These are phyloP conservation scores for Stemphylium lycopersici DNA, from an alignment of 2,329 filamentous ascomycete species.

Conservation along the genomic window DNA sequence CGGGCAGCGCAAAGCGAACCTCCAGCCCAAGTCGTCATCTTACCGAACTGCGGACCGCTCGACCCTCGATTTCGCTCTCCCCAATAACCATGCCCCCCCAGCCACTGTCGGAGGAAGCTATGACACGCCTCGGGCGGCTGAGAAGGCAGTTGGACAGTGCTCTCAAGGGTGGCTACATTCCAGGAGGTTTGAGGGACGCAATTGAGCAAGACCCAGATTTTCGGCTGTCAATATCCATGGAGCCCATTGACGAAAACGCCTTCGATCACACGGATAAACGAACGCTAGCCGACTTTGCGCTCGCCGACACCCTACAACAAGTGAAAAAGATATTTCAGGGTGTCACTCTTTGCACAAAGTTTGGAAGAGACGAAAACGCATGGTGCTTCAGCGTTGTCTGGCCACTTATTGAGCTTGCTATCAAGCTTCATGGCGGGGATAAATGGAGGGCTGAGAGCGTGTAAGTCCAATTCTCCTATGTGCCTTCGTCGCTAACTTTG, in stretches of 20 bases:
- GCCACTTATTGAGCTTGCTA: constrained; percentile 26
- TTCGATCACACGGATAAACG: constrained; percentile 8
- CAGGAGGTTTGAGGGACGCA: constrained; percentile 7
- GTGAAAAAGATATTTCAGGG: constrained; percentile 23
- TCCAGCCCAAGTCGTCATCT: constrained; percentile 14
- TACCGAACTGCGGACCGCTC: constrained; percentile 15
- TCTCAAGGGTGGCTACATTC: constrained; percentile 14
- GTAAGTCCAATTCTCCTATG: constrained; percentile 9
- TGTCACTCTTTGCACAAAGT: constrained; percentile 21
- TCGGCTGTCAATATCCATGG: constrained; percentile 8
- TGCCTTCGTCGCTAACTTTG: not conserved
- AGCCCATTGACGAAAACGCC: constrained; percentile 17
- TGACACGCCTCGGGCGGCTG: constrained; percentile 8
- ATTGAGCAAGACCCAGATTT: constrained; percentile 15
- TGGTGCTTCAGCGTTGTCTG: constrained; percentile 26
- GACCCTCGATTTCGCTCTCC: constrained; percentile 13
- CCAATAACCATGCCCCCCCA: constrained; percentile 10
- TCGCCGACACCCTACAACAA: constrained; percentile 3
- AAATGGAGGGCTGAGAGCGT: constrained; percentile 26
- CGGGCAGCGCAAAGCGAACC: constrained; percentile 13
- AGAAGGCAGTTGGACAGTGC: constrained; percentile 3
- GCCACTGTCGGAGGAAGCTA: constrained; percentile 9
- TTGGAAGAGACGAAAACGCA: constrained; percentile 24
- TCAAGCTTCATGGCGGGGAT: constrained; percentile 19
- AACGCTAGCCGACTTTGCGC: not conserved